Percentiles rank a stretch among this genome's conserved stretches.
Evolutionary conservation across 257 asterid genomes (phyloP).

Genomic region (Solanum chaucha): DNA sequence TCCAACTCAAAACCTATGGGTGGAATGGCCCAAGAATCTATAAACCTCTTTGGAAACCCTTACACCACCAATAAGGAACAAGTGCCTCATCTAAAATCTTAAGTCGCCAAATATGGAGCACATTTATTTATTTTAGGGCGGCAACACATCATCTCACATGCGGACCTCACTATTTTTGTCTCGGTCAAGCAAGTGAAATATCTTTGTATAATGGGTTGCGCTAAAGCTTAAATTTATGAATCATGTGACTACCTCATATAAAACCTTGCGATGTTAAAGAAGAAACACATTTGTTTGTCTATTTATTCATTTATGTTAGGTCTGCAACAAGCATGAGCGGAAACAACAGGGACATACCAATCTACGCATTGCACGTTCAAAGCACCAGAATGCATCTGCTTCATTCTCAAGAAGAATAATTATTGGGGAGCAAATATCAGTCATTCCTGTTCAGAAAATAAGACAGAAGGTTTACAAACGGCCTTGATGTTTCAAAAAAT

Average conservation of each 20-base stretch:
- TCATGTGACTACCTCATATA: neutral
- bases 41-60: neutral
- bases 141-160: neutral
- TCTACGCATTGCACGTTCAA: constrained; percentile 90
- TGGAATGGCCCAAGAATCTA: neutral
- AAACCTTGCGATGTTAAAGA: neutral
- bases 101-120: neutral
- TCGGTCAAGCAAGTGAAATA: neutral
- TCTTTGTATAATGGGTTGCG: neutral
- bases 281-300: neutral
- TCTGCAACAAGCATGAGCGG: neutral
- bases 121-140: neutral
- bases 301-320: neutral
- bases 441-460: constrained; percentile 64
- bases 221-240: neutral
- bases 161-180: neutral
- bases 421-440: constrained; percentile 95
- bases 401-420: constrained; percentile 72
- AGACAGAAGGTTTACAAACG: neutral
- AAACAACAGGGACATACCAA: constrained; percentile 37
- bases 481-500: constrained; percentile 1
- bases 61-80: neutral
- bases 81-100: neutral
- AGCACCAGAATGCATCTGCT: constrained; percentile 99
- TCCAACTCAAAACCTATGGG: neutral